A percentile compares a stretch with the other conserved stretches of the same genome.
phyloP scores from a whole-genome alignment of 805 yeast species.

The Candida methanosorbosa region DNA sequence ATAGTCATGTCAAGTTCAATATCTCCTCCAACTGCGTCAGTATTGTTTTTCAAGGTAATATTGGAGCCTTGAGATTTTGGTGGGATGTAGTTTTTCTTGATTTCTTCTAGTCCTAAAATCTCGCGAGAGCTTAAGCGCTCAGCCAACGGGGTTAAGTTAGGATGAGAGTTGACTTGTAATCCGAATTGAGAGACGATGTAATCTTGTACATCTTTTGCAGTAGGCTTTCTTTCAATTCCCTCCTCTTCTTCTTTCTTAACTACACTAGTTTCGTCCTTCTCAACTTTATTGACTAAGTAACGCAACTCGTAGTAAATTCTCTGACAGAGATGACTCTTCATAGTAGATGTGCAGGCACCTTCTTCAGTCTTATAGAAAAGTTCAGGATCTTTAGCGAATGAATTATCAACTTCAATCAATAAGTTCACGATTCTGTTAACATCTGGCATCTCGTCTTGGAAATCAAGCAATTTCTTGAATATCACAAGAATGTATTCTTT shows the following conservation, averaged over 20 bases:
- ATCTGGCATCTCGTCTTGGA: constrained; percentile 3
- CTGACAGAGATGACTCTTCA: constrained; percentile 1
- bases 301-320: background rate
- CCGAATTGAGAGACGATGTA: no score
- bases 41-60: no score
- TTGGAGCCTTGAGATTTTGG: no score
- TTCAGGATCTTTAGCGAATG: constrained; percentile 1
- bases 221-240: no score
- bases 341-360: no score
- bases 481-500: background rate
- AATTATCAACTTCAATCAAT: background rate
- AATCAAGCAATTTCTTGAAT: constrained; percentile 1
- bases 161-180: no score
- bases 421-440: constrained; percentile 1
- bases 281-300: background rate
- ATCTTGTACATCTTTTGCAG: no score
- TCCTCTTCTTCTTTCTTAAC: background rate
- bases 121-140: no score
- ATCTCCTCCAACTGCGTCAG: background rate
- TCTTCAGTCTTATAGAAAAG: background rate
- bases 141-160: no score
- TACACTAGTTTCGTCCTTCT: background rate
- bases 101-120: no score
- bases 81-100: no score
- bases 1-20: constrained; percentile 1